Evolutionary conservation across 1,284 basidiomycete species (phyloP).

Genomic region (Volvariella surrecta): DNA sequence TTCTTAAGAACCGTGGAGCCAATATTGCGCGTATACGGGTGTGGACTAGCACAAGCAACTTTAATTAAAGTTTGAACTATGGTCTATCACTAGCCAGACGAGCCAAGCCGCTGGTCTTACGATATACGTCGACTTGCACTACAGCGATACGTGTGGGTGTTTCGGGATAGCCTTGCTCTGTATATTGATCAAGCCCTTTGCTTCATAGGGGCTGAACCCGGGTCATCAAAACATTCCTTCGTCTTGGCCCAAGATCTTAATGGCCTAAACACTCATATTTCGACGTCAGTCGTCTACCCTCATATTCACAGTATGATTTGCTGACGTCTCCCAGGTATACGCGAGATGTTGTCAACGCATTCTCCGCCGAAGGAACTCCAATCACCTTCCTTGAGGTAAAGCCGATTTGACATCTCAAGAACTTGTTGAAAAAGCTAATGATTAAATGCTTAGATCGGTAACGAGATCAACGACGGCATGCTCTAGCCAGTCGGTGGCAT

Average conservation of each 20-base stretch:
- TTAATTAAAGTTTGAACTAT: conserved; percentile 45
- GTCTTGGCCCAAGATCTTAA: conserved; percentile 44
- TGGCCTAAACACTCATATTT: conserved; percentile 46
- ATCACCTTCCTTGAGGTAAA: conserved; percentile 40
- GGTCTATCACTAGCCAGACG: conserved; percentile 48
- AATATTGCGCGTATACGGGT: conserved; percentile 52
- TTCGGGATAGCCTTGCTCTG: background rate
- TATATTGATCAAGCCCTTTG: background rate
- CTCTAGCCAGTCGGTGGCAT: conserved; percentile 54
- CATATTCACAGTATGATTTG: background rate
- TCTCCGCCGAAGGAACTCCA: conserved; percentile 44
- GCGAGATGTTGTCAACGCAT: conserved; percentile 37
- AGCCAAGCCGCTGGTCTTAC: conserved; percentile 48
- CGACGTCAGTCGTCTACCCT: conserved; percentile 27
- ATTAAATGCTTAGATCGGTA: conserved; percentile 52
- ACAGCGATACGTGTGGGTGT: conserved; percentile 50
- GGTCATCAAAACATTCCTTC: conserved; percentile 51
- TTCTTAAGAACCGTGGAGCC: conserved; percentile 43
- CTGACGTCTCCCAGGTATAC: conserved; percentile 34
- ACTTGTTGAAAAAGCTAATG: no score
- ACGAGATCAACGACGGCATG: conserved; percentile 56
- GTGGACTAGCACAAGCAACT: conserved; percentile 45
- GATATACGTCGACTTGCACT: conserved; percentile 52
- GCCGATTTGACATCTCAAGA: background rate
- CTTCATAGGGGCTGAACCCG: conserved; percentile 50